Base-by-base conservation (phyloP, 1,139 yeast species). In the Candida glucosophila region DNA sequence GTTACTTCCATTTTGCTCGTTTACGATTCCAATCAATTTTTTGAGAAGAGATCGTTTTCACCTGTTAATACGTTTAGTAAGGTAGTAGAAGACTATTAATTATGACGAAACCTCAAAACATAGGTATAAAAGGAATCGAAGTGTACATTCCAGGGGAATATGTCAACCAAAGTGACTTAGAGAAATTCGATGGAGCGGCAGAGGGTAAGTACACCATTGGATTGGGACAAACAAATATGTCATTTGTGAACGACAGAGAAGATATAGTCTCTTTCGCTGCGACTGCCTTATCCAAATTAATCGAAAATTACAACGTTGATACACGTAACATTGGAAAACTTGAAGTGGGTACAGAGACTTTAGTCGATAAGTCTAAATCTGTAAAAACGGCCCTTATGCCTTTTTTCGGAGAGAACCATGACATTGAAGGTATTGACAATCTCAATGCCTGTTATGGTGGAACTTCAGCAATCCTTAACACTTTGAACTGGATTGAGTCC, bases 371-470 rank as follows among this genome's bases (percentile, higher is more conserved):
- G 64, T 85, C 97, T 44, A 92, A 92, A 67, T 82, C 95, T 22
- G 95, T 88, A 51, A 92, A 92, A 66, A 76, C 95, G 22, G 95
- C 90, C 25, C 69, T 92, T 58, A 90, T 88, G 85, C 97, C 88
- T 62, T 72, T 92, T 43, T 80, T 92, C 46, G 88, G 81, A 34
- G 92, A 73, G 29, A 90, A 90, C 67, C 59, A 67, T 43, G 98
- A 92, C 51, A 70, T 90, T 42, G 99, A 92, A 62, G 99, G 99
- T 58, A 67, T 92, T 39, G 99, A 92, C 60, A 86, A 95, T 39
- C 56, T 88, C 45, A 92, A 92, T 56, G 99, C 99, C 22, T 92
- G 99, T 63, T 92, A 92, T 59, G 98, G 98, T 54, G 99, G 97
- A 55, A 90, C 98, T 40, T 77, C 81, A 45, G 97, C 98, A 12